Evolutionary conservation across 139 green algal species (phyloP), one percentile per base, ranked within the genome.

Genomic region (Raphidocelis subcapitata): DNA sequence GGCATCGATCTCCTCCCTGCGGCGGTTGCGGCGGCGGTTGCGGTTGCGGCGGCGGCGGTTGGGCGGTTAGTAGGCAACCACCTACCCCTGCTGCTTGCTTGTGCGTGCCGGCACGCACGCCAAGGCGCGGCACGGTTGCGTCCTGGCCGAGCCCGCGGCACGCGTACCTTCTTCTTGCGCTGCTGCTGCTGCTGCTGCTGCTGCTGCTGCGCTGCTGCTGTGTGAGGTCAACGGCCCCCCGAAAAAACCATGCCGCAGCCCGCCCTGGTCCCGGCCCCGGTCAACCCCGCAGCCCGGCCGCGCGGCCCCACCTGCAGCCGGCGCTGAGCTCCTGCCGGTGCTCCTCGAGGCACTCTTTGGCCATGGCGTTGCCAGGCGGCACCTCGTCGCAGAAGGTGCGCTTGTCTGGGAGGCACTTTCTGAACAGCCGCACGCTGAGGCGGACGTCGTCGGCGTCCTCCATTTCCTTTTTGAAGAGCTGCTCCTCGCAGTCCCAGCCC

Each of bases 391-490:
- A 97, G 82, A 93, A 94, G 65, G 65, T 82, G 23, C 69, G 71
- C 81, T 91, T 91, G 76, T 95, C 92, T 1, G 44, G 41, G 29
- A 87, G 73, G 81, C 91, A 96, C 24, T 65, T 74, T 20, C 62
- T 74, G 72, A 87, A 83, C 2, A 95, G 81, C 3, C 65, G 66
- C 16, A 87, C 65, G 55, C 81, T 86, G 15, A 97, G 88, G 1
- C 92, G 84, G 4, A 95, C 70, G 68, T 97, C 92, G n/a, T 90
- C 88, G 0, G 86, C 81, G 37, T 95, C 87, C 76, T 97, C 84
- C 35, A 90, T 80, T 73, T 97, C 90, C 80, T 93, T 85, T 0
- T 89, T 76, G 77, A 94, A 92, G 44, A 97, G 85, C 77, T 95
- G 83, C 67, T 88, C 86, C 73, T 90, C 79, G 67, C 92, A 96